phyloP scores from a whole-genome alignment of 805 yeast genomes.

The Candida ponderosae region DNA sequence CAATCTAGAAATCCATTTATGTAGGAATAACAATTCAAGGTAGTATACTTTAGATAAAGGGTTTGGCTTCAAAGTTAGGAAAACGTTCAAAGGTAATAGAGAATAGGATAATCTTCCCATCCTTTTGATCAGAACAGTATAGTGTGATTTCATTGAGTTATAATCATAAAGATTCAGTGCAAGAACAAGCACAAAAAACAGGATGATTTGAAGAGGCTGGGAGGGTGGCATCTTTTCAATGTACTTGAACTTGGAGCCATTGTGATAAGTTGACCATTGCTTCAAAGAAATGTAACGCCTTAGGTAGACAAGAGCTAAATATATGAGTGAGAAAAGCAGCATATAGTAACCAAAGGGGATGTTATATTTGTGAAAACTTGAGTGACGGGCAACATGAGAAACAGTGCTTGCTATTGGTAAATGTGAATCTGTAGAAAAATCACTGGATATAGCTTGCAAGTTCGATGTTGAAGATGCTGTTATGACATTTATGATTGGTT shows the following conservation, averaged over 20 bases:
- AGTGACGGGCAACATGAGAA: slow-evolving; percentile 38
- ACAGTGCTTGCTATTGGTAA: no score
- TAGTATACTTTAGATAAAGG: slow-evolving; percentile 40
- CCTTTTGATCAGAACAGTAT: slow-evolving; percentile 39
- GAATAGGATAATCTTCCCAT: slow-evolving; percentile 55
- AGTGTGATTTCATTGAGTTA: slow-evolving; percentile 15
- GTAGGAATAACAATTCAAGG: slow-evolving; percentile 46
- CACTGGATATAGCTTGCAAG: no score
- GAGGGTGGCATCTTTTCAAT: slow-evolving; percentile 24
- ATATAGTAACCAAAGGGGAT: slow-evolving; percentile 52
- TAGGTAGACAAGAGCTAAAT: slow-evolving; percentile 27
- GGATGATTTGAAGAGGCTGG: slow-evolving; percentile 23
- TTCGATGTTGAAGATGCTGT: no score
- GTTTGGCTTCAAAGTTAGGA: slow-evolving; percentile 50
- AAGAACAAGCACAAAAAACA: slow-evolving; percentile 27
- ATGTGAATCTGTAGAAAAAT: no score
- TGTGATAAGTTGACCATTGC: slow-evolving; percentile 22
- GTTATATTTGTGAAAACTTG: slow-evolving; percentile 46
- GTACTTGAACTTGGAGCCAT: slow-evolving; percentile 30
- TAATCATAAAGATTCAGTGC: slow-evolving; percentile 27
- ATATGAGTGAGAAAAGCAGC: slow-evolving; percentile 32
- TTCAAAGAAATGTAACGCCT: slow-evolving; percentile 24
- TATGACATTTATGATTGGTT: no score
- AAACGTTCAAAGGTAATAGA: slow-evolving; percentile 49
- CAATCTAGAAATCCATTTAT: slow-evolving; percentile 65